These are phyloP conservation scores for Geosiphon pyriformis DNA, from an alignment of 192 early-diverging fungal genomes.

Conservation along the genomic window DNA sequence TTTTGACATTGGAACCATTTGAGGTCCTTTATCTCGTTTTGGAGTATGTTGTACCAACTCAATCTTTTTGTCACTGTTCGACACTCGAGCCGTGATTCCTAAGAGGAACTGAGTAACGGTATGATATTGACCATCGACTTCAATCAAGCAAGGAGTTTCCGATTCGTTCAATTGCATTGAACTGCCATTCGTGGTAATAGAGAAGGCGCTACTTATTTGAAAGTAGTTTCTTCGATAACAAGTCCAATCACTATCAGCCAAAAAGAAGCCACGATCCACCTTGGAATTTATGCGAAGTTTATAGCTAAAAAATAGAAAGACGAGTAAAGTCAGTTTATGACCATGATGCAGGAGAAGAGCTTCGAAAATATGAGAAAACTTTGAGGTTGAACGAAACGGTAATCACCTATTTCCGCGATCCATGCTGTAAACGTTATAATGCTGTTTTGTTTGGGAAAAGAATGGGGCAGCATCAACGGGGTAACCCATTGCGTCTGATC, in stretches of 20 bases:
- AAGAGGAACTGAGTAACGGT: constrained; percentile 66
- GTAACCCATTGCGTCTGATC: constrained; percentile 15
- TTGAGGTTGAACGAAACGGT: background rate
- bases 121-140: constrained; percentile 46
- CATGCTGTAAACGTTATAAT: constrained; percentile 58
- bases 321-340: background rate
- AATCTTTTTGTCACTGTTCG: constrained; percentile 66
- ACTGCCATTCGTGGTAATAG: constrained; percentile 40
- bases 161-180: constrained; percentile 31
- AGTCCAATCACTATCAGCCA: constrained; percentile 86
- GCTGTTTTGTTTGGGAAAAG: constrained; percentile 63
- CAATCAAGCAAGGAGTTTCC: constrained; percentile 62
- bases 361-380: no score
- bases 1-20: constrained; percentile 61
- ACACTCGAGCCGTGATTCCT: constrained; percentile 70
- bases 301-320: constrained; percentile 38
- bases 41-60: constrained; percentile 85
- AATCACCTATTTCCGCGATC: constrained; percentile 50
- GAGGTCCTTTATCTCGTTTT: constrained; percentile 92
- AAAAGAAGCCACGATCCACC: constrained; percentile 90
- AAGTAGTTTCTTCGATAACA: constrained; percentile 96
- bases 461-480: constrained; percentile 56
- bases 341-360: background rate
- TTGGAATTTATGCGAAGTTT: constrained; percentile 62
- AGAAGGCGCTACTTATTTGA: constrained; percentile 68